Conservation (phyloP, 1,139 yeast genomes). For the Pichia sp. region DNA sequence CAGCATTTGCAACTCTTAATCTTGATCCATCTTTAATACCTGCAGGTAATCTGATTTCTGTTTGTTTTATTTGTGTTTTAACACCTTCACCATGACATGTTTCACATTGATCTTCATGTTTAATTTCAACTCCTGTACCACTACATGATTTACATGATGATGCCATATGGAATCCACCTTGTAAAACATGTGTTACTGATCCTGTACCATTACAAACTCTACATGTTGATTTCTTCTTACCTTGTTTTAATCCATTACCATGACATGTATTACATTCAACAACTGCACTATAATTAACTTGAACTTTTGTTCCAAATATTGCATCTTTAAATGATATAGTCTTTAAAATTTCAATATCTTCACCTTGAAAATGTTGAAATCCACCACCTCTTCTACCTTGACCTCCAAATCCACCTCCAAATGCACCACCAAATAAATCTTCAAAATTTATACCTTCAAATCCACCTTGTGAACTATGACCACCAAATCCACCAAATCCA, state of each 20-base stretch:
- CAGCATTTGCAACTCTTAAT: constrained; percentile 79
- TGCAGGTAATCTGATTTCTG: constrained; percentile 78
- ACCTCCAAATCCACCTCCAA: constrained; percentile 26
- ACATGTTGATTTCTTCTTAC: constrained; percentile 75
- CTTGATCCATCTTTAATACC: constrained; percentile 87
- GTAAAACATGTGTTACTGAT: constrained; percentile 73
- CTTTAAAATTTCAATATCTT: constrained; percentile 76
- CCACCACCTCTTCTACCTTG: constrained; percentile 30
- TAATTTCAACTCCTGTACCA: constrained; percentile 80
- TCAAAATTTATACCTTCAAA: constrained; percentile 58
- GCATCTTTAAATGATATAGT: constrained; percentile 80
- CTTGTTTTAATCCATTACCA: constrained; percentile 79
- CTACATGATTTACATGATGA: constrained; percentile 84
- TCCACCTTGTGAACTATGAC: constrained; percentile 21
- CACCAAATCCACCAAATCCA: constrained; percentile 28
- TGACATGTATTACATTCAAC: constrained; percentile 75
- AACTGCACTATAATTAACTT: constrained; percentile 65
- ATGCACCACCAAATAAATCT: constrained; percentile 61
- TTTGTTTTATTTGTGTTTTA: constrained; percentile 55
- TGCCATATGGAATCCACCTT: constrained; percentile 96
- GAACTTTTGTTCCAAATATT: constrained; percentile 67
- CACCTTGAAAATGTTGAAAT: constrained; percentile 80
- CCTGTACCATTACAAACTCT: constrained; percentile 92
- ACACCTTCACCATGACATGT: constrained; percentile 91
- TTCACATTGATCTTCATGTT: constrained; percentile 62